Evolutionary conservation across 1,139 yeast species (phyloP).

Genomic region (Geotrichum restrictum): DNA sequence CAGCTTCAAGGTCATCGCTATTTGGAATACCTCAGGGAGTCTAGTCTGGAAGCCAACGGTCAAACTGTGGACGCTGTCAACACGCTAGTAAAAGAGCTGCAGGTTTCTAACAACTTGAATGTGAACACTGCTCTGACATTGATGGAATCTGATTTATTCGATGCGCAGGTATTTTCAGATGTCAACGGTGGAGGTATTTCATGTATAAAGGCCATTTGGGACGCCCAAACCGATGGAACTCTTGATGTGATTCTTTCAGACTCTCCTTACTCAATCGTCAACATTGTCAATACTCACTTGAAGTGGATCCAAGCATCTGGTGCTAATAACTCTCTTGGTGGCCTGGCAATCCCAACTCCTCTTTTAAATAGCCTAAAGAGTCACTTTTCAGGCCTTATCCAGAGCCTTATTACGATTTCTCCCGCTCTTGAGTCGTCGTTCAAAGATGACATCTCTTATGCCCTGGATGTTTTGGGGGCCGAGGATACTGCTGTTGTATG

Average conservation of each 20-base stretch:
- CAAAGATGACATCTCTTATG: constrained; percentile 9
- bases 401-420: constrained; percentile 21
- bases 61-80: constrained; percentile 25
- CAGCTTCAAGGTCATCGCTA: constrained; percentile 25
- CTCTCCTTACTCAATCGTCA: constrained; percentile 21
- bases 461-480: constrained; percentile 11
- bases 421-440: constrained; percentile 12
- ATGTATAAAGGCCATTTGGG: constrained; percentile 27
- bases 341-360: constrained; percentile 28
- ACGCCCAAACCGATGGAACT: constrained; percentile 13
- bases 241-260: neutral
- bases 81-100: constrained; percentile 20
- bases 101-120: constrained; percentile 19
- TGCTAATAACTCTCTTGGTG: constrained; percentile 26
- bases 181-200: constrained; percentile 25
- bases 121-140: constrained; percentile 23
- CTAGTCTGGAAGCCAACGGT: constrained; percentile 2
- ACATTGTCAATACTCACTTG: constrained; percentile 26
- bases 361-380: constrained; percentile 22
- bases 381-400: constrained; percentile 25
- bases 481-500: constrained; percentile 11
- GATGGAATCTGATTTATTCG: constrained; percentile 27
- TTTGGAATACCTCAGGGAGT: constrained; percentile 4
- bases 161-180: constrained; percentile 26
- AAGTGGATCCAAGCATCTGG: constrained; percentile 29